A percentile compares a stretch with the other conserved stretches of the same genome.
phyloP scores from a whole-genome alignment of 352 stramenopile species.

The Pythium sukuiense region DNA sequence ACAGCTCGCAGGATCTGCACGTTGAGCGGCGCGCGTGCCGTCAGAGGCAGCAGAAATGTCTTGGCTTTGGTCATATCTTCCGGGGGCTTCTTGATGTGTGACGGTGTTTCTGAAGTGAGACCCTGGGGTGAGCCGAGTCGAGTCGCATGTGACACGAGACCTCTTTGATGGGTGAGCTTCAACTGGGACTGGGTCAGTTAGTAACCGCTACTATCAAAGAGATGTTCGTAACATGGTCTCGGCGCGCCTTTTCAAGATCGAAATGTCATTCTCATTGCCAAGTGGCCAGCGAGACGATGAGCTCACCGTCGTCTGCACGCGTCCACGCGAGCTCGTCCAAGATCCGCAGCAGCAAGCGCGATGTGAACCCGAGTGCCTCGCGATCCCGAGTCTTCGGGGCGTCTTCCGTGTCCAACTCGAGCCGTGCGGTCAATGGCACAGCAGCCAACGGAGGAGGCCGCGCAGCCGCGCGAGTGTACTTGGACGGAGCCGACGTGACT shows the following conservation, averaged over 20 bases:
- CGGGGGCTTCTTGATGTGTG: background rate
- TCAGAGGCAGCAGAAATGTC: conserved; percentile 23
- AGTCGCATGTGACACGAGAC: background rate
- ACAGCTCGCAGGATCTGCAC: conserved; percentile 13
- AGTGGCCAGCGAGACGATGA: conserved; percentile 31
- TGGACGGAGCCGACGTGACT: conserved; percentile 71
- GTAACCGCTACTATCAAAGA: background rate
- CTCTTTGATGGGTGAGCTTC: background rate
- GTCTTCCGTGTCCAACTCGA: conserved; percentile 69
- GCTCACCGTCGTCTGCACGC: conserved; percentile 46
- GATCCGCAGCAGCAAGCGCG: conserved; percentile 45
- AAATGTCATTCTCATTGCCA: background rate
- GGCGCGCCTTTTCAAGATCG: conserved; percentile 7
- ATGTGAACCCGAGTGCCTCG: conserved; percentile 41
- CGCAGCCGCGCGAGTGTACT: conserved; percentile 57
- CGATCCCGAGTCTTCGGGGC: conserved; percentile 59
- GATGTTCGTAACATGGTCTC: background rate
- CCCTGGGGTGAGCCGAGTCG: background rate
- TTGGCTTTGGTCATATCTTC: conserved; percentile 4
- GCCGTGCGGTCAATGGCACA: conserved; percentile 57
- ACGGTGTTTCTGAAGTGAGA: background rate
- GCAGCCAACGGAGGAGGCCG: conserved; percentile 33
- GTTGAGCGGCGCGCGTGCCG: conserved; percentile 15
- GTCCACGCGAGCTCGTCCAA: conserved; percentile 39
- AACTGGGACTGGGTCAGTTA: background rate